Evolutionary conservation across 1,284 basidiomycete species (phyloP), one percentile per base, ranked within the genome.

Genomic region (Trametes pubescens): DNA sequence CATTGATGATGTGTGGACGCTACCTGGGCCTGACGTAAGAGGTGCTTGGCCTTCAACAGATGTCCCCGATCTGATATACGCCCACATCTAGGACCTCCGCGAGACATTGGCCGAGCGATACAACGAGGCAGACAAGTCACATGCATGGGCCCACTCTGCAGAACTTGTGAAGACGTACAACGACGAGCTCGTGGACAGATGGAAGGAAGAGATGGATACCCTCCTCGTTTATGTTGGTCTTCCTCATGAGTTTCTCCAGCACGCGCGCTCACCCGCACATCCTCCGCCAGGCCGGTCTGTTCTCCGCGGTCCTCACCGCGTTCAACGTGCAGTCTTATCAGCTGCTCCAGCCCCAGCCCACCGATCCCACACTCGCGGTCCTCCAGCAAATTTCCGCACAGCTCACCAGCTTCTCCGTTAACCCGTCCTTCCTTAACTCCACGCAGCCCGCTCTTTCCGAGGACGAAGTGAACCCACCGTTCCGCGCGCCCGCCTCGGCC

Each of bases 191-290:
- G 57, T 63, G 21, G 26, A 38, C 11, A 29, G 57, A 18, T 63
- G 62, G 62, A 54, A 63, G 38, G 62, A 58, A 37, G 62, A 63
- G 38, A 63, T 63, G 57, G 62, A 63, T 29, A 63, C 62, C 16
- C 62, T 63, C 29, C 52, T 63, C 4, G 62, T 63, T 22, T 63
- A 59, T 40, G 62, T 63, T 40, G 7, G 53, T 18, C 21, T 21
- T 29, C 18, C 6, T 14, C 14, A 8, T 44, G 14, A 18, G 4
- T 10, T 9, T 16, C 21, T n/a, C 29, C 26, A 3, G 7, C n/a
- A 26, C 24, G 14, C 3, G 24, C 13, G 14, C 24, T 40, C 26
- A 32, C 16, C 7, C 13, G 38, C 38, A 21, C 24, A 55, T 32
- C 8, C 13, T 16, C 10, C 21, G 9, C 16, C 16, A 63, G 62